Conservation (phyloP, 2,329 filamentous ascomycete species). For the Fusarium algeriense region DNA sequence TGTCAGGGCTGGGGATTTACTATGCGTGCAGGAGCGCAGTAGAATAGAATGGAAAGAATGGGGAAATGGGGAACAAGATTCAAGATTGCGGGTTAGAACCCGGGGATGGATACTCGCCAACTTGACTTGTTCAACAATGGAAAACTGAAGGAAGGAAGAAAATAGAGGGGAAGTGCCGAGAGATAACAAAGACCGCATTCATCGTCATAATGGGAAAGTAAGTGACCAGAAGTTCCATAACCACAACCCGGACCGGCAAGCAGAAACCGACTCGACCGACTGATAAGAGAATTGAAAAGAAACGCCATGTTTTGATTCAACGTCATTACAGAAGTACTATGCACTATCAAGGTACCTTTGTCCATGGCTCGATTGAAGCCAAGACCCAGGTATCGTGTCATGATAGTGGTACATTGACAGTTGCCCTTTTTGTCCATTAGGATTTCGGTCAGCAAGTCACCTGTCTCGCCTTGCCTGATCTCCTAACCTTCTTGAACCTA, state of each 20-base stretch:
- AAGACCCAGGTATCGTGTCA: constrained; percentile 30
- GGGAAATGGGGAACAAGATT: constrained; percentile 37
- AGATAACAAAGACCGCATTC: constrained; percentile 43
- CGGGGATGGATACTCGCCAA: constrained; percentile 24
- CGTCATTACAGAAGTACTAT: constrained; percentile 28
- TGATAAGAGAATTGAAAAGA: constrained; percentile 42
- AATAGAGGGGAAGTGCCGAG: constrained; percentile 31
- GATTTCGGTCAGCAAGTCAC: constrained; percentile 36
- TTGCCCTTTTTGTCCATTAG: constrained; percentile 35
- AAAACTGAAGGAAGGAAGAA: constrained; percentile 3
- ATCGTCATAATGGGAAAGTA: constrained; percentile 39
- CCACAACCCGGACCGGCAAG: constrained; percentile 22
- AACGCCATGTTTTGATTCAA: constrained; percentile 38
- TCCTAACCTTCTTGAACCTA: constrained; percentile 18
- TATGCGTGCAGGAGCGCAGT: constrained; percentile 18
- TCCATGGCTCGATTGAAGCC: constrained; percentile 1
- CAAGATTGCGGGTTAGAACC: constrained; percentile 35
- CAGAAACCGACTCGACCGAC: constrained; percentile 38
- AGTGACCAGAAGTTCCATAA: constrained; percentile 24
- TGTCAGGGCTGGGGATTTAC: constrained; percentile 12
- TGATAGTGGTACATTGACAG: constrained; percentile 27
- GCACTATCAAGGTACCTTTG: constrained; percentile 28
- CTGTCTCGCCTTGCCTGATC: constrained; percentile 19
- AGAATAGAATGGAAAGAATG: constrained; percentile 40
- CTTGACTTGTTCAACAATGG: constrained; percentile 8